Conservation (phyloP, 495 filamentous ascomycete species). For the Clohesyomyces aquaticus region DNA sequence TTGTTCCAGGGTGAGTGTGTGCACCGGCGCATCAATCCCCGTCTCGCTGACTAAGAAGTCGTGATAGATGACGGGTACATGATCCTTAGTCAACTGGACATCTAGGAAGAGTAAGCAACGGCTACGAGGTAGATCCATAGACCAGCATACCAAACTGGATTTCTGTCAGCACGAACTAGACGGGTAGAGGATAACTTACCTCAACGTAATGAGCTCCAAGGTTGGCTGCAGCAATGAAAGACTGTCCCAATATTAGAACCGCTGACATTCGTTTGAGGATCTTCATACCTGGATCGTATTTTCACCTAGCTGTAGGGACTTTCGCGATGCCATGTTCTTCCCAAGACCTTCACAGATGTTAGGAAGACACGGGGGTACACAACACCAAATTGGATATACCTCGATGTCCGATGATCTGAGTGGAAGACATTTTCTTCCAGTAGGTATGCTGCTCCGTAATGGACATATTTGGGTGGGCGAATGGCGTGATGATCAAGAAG, state of each 20-base stretch:
- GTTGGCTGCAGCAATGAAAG: slow-evolving; percentile 94
- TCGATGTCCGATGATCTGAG: slow-evolving; percentile 93
- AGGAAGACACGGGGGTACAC: not conserved
- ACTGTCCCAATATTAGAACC: slow-evolving; percentile 50
- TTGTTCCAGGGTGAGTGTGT: slow-evolving; percentile 91
- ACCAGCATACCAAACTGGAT: not conserved
- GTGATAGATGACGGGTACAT: slow-evolving; percentile 98
- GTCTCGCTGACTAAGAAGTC: slow-evolving; percentile 99
- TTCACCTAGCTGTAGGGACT: slow-evolving; percentile 90
- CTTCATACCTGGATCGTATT: slow-evolving; percentile 62
- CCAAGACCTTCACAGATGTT: slow-evolving; percentile 60
- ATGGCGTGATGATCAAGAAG: slow-evolving; percentile 92
- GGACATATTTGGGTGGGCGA: slow-evolving; percentile 89
- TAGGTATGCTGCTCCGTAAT: slow-evolving; percentile 89
- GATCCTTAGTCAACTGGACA: slow-evolving; percentile 97
- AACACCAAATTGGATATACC: slow-evolving; percentile 37
- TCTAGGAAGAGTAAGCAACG: slow-evolving; percentile 51
- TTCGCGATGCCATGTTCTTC: slow-evolving; percentile 81
- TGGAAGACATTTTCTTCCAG: slow-evolving; percentile 82
- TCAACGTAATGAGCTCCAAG: slow-evolving; percentile 91
- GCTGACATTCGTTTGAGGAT: not conserved
- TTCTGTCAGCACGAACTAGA: not conserved
- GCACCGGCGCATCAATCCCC: slow-evolving; percentile 94
- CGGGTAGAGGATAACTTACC: slow-evolving; percentile 43
- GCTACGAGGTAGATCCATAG: not conserved